These are phyloP conservation scores for Pythium pectinolyticum DNA, from an alignment of 352 stramenopile species.

Conservation along the genomic window DNA sequence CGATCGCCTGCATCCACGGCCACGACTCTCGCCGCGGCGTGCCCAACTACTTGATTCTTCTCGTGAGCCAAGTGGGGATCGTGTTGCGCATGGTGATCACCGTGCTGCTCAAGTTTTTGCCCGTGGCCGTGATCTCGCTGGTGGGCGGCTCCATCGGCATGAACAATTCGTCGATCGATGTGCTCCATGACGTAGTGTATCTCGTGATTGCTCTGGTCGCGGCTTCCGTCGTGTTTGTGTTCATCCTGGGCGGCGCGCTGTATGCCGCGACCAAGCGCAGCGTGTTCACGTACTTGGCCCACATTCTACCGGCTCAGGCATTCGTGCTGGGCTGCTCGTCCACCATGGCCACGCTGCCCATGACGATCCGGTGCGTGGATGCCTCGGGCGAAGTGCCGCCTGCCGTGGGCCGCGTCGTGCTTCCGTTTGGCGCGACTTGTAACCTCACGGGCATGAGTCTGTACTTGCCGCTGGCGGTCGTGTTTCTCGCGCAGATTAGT, in stretches of 20 bases:
- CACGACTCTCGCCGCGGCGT: slow-evolving; percentile 42
- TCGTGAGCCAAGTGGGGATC: slow-evolving; percentile 56
- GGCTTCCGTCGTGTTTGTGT: slow-evolving; percentile 40
- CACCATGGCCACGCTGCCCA: slow-evolving; percentile 69
- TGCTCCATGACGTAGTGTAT: slow-evolving; percentile 47
- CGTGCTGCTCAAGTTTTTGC: slow-evolving; percentile 58
- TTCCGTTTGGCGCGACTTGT: slow-evolving; percentile 58
- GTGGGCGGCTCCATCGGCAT: slow-evolving; percentile 55
- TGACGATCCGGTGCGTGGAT: slow-evolving; percentile 75
- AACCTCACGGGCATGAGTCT: slow-evolving; percentile 70
- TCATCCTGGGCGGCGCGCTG: slow-evolving; percentile 48
- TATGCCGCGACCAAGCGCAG: slow-evolving; percentile 52
- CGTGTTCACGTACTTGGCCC: slow-evolving; percentile 52
- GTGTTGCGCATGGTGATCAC: slow-evolving; percentile 68
- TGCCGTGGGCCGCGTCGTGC: slow-evolving; percentile 52
- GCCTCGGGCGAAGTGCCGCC: slow-evolving; percentile 56
- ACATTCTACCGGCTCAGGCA: slow-evolving; percentile 63
- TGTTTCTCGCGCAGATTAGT: slow-evolving; percentile 64
- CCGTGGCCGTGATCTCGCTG: slow-evolving; percentile 66
- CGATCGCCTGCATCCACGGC: slow-evolving; percentile 54
- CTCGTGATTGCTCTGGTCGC: slow-evolving; percentile 42
- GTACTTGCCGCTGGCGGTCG: slow-evolving; percentile 62
- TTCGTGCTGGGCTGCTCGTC: slow-evolving; percentile 73
- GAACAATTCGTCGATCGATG: slow-evolving; percentile 39
- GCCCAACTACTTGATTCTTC: slow-evolving; percentile 59